Conservation (phyloP, 768 basidiomycete species). For the Roridomyces roridus region DNA sequence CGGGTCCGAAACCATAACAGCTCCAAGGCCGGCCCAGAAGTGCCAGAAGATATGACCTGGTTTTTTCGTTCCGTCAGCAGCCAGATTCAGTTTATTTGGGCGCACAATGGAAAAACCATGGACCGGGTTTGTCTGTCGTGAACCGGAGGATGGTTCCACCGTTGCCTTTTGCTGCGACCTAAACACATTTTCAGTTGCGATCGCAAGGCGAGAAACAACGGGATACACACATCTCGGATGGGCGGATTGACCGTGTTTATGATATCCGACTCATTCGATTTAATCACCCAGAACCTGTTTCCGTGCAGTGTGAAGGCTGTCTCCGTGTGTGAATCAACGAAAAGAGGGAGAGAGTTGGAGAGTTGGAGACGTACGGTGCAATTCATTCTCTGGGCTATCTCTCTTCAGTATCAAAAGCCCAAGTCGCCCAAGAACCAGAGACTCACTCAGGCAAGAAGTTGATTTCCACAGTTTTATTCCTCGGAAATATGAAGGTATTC, state of each 20-base stretch:
- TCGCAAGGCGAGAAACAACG: neutral
- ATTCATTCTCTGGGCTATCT: constrained; percentile 12
- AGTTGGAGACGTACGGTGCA: no score
- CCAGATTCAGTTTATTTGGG: no score
- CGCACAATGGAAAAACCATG: no score
- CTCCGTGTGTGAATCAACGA: no score
- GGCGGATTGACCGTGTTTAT: constrained; percentile 58
- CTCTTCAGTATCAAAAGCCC: no score
- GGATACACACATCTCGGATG: constrained; percentile 26
- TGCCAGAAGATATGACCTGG: constrained; percentile 32
- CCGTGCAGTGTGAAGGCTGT: constrained; percentile 38
- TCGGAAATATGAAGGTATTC: constrained; percentile 47
- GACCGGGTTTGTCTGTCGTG: constrained; percentile 46
- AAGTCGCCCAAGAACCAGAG: no score
- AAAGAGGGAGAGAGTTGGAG: no score
- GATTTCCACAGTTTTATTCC: no score
- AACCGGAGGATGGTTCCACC: constrained; percentile 49
- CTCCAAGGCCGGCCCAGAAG: constrained; percentile 26
- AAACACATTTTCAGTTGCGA: neutral
- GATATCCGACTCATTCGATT: constrained; percentile 37
- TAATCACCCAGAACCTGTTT: constrained; percentile 45
- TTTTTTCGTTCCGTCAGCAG: neutral
- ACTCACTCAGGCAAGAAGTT: no score
- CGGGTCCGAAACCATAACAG: constrained; percentile 24
- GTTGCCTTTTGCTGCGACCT: constrained; percentile 21